These are phyloP conservation scores for Rhodomyrtus tomentosa DNA, from an alignment of 345 rosid species.

Conservation along the genomic window DNA sequence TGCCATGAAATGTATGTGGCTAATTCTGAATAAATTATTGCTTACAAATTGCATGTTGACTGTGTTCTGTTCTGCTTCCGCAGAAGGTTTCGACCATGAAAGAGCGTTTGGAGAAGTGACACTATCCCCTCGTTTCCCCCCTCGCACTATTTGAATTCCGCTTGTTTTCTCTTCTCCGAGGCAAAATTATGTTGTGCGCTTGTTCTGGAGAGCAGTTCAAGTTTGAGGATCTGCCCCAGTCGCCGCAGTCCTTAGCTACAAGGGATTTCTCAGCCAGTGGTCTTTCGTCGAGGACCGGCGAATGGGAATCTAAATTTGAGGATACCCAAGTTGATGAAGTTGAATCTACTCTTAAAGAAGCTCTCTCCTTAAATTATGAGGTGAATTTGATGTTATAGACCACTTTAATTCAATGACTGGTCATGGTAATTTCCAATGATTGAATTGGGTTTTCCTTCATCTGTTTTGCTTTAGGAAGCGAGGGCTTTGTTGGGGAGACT, in stretches of 20 bases:
- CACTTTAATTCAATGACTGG: not conserved
- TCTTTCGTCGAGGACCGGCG: conserved; percentile 66
- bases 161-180: not conserved
- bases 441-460: not conserved
- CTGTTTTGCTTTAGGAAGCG: conserved; percentile 57
- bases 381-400: conserved; percentile 14
- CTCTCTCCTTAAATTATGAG: conserved; percentile 96
- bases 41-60: not conserved
- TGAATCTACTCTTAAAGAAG: conserved; percentile 91
- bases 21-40: not conserved
- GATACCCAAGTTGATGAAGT: conserved; percentile 85
- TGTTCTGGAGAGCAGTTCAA: conserved; percentile 95
- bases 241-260: conserved; percentile 89
- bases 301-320: conserved; percentile 75
- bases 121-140: not conserved
- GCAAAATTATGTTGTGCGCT: conserved; percentile 75
- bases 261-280: conserved; percentile 92
- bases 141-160: not conserved
- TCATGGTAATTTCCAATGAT: not conserved
- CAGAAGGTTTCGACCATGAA: not conserved
- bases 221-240: conserved; percentile 74
- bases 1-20: not conserved
- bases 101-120: not conserved
- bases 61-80: not conserved
- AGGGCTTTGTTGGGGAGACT: conserved; percentile 93